Conservation (phyloP, 306 rosid species). For the Glycyrrhiza uralensis region DNA sequence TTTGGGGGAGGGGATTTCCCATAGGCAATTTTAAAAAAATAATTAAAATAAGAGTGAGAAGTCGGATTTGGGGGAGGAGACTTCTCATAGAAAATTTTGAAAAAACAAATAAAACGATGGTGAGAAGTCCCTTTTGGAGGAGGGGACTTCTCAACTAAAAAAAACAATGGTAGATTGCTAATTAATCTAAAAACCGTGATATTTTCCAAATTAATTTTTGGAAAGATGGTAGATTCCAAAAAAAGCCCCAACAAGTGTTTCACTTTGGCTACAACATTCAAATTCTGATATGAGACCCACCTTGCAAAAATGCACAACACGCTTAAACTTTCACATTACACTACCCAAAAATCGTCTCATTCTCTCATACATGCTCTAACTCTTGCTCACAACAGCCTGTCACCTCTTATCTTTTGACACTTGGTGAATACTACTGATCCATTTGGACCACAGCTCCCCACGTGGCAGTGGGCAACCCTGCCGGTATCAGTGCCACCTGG, state of each 20-base stretch:
- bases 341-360: background rate
- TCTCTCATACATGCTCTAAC: background rate
- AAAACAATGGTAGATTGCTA: no score
- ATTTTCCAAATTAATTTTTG: no score
- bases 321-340: background rate
- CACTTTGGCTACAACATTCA: background rate
- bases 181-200: no score
- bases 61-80: no score
- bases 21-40: no score
- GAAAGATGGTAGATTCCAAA: no score
- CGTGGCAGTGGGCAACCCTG: conserved; percentile 64
- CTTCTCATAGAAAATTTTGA: no score
- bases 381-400: conserved; percentile 57
- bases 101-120: no score
- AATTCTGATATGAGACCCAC: background rate
- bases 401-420: conserved; percentile 39
- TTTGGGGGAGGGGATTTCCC: no score
- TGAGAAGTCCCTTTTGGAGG: no score
- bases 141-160: no score
- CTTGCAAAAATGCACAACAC: background rate
- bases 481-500: conserved; percentile 60
- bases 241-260: background rate
- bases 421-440: conserved; percentile 32
- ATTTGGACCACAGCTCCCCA: conserved; percentile 66
- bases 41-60: no score